Conservation (phyloP, 1,139 yeast genomes). For the Pneumocystis murina region DNA sequence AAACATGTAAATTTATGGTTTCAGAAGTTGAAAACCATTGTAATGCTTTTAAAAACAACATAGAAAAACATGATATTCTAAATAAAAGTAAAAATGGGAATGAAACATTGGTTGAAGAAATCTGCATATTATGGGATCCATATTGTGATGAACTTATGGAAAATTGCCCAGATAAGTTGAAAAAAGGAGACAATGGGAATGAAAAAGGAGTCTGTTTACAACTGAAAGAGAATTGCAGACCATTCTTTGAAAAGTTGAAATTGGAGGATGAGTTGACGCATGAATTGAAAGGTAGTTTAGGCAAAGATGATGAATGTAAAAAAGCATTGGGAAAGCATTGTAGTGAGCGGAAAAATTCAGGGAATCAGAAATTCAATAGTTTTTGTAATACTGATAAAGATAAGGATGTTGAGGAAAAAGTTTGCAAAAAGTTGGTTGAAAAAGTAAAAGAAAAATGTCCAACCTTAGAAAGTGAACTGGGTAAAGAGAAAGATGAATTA, state of each 20-base stretch:
- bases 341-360: not conserved
- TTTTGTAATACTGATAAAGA: not conserved
- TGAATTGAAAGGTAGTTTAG: not conserved
- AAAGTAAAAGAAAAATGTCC: not conserved
- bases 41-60: not conserved
- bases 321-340: not conserved
- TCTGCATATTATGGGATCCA: not conserved
- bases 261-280: not conserved
- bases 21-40: not conserved
- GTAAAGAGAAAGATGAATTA: not conserved
- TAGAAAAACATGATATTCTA: not conserved
- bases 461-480: not conserved
- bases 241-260: not conserved
- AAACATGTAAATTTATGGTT: not conserved
- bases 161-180: not conserved
- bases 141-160: not conserved
- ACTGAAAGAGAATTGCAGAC: not conserved
- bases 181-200: not conserved
- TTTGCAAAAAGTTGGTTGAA: not conserved
- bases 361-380: not conserved
- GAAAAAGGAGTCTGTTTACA: not conserved
- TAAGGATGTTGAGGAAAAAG: not conserved
- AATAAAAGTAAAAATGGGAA: not conserved
- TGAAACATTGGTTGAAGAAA: not conserved
- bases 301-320: not conserved